Evolutionary conservation across 2,329 filamentous ascomycete species (phyloP).

Genomic region (Penicillium hesseltinei): DNA sequence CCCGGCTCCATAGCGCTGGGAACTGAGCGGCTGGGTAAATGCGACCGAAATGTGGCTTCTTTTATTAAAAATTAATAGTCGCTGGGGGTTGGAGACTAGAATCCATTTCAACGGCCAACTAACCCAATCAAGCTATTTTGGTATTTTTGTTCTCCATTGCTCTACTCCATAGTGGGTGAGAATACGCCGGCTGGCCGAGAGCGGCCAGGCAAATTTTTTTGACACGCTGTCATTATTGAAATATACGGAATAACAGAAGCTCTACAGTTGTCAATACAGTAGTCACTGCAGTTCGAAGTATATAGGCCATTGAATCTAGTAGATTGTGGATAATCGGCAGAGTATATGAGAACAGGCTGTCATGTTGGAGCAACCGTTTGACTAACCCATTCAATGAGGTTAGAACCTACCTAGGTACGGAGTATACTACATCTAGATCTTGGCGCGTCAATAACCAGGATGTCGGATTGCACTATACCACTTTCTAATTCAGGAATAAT

Average conservation of each 20-base stretch:
- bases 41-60: neutral
- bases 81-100: neutral
- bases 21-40: neutral
- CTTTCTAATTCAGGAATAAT: neutral
- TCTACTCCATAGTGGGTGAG: neutral
- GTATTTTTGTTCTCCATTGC: neutral
- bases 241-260: neutral
- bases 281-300: too few relatives aligned
- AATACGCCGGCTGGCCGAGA: neutral
- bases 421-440: neutral
- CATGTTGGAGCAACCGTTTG: neutral
- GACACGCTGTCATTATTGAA: neutral
- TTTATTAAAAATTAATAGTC: neutral
- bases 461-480: neutral
- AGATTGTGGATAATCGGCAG: neutral
- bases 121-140: slow-evolving; percentile 7
- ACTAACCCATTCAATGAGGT: neutral
- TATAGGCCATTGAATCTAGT: neutral
- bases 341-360: neutral
- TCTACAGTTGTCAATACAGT: neutral
- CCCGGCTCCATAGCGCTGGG: neutral
- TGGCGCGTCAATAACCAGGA: slow-evolving; percentile 7
- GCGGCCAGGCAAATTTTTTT: neutral
- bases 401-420: neutral
- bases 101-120: slow-evolving; percentile 17